Evolutionary conservation across 768 basidiomycete genomes (phyloP).

Genomic region (Roridomyces roridus): DNA sequence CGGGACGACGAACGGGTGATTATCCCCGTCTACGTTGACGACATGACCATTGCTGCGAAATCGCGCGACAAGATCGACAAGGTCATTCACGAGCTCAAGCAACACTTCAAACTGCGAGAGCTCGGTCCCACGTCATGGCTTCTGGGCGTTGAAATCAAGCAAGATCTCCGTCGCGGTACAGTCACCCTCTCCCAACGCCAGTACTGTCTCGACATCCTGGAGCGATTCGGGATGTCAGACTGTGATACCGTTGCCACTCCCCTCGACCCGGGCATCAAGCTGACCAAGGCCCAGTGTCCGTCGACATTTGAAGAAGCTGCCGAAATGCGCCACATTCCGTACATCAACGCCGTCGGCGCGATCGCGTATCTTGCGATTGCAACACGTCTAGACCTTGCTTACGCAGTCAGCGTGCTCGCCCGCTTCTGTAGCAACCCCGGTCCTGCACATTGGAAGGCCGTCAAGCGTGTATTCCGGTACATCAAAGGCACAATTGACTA

Average conservation of each 20-base stretch:
- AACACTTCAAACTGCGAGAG: constrained; percentile 35
- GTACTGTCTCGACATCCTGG: constrained; percentile 22
- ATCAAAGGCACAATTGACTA: too few species aligned
- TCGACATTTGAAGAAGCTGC: too few species aligned
- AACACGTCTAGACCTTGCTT: constrained; percentile 34
- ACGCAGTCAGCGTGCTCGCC: constrained; percentile 16
- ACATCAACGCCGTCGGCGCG: too few species aligned
- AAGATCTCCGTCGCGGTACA: constrained; percentile 23
- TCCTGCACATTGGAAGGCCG: too few species aligned
- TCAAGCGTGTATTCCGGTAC: too few species aligned
- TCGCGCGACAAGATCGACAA: constrained; percentile 14
- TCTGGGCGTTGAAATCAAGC: constrained; percentile 37
- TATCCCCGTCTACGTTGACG: constrained; percentile 37
- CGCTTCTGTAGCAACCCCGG: too few species aligned
- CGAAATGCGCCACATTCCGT: too few species aligned
- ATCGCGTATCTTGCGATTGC: too few species aligned
- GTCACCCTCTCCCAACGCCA: constrained; percentile 34
- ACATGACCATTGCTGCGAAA: constrained; percentile 35
- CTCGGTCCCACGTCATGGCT: constrained; percentile 32
- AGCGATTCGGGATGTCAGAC: too few species aligned
- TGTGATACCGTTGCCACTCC: too few species aligned
- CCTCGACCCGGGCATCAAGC: too few species aligned
- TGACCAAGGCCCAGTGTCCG: too few species aligned
- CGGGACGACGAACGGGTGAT: constrained; percentile 30
- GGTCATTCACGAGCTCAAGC: constrained; percentile 29